Evolutionary conservation across 805 yeast genomes (phyloP), one percentile per base, ranked within the genome.

Genomic region (Yamadazyma philogaea): DNA sequence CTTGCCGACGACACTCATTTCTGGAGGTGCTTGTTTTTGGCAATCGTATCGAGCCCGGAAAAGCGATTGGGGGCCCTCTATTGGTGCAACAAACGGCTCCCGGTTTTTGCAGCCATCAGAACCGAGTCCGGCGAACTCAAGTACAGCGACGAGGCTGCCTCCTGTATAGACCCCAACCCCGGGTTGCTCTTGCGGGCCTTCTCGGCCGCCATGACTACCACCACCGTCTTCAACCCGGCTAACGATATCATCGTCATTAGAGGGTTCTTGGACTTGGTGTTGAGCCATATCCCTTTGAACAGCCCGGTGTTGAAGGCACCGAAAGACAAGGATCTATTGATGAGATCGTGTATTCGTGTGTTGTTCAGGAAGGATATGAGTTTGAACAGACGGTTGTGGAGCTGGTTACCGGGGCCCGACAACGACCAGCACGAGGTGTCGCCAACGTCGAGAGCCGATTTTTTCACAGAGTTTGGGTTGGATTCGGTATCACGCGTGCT

Each of bases 311-410:
- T 85, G 20, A 77, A 75, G 35, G 66, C 79, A 0, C 52, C 62
- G 0, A 64, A 70, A 5, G 96, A 88, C 53, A 74, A 77, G 37
- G 75, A 77, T 46, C 52, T 75, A 22, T 63, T 89, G 30, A 59
- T 88, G 14, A 67, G 82, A 61, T 70, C 80, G 7, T 82, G 89
- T 30, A 75, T 88, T 19, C 63, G 72, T 8, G 81, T 90, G 0
- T 83, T 93, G 2, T 66, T 88, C 34, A 79, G 84, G 34, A 82
- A 82, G 52, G 99, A 93, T 61, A 88, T 93, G 96, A 88, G 97
- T 7, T 72, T 93, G 45, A 93, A 93, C 60, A 75, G 99, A 61
- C 75, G 99, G 53, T 71, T 93, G 16, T 90, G 98, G 96, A 82
- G 76, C 45, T 93, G 96, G 95, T 66, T 93, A 6, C 62, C 91